Conservation (phyloP, 345 rosid genomes). For the Eucalyptus fibrosa region DNA sequence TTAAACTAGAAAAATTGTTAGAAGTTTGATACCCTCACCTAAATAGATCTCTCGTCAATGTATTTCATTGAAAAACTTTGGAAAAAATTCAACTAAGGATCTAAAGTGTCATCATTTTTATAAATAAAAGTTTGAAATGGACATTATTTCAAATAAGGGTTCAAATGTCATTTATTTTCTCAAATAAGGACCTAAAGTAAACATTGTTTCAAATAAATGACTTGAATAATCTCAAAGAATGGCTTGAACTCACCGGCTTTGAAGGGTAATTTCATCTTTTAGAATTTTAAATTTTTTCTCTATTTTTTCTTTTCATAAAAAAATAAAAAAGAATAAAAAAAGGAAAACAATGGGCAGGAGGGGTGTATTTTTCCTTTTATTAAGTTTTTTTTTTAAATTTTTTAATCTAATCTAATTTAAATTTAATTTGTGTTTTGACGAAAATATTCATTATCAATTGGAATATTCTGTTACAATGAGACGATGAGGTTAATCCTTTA, state of each 20-base stretch:
- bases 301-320: no score
- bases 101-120: rapidly evolving
- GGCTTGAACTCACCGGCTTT: rapidly evolving
- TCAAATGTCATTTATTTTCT: rapidly evolving
- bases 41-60: rapidly evolving
- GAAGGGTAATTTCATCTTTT: no score
- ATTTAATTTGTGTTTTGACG: no score
- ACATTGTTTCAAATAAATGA: rapidly evolving
- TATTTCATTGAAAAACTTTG: rapidly evolving
- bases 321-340: no score
- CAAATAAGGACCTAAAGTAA: rapidly evolving
- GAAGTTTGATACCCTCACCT: rapidly evolving
- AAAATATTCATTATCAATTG: rapidly evolving
- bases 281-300: no score
- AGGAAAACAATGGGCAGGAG: no score
- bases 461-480: no score
- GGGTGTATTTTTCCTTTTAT: no score
- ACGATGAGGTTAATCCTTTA: rapidly evolving
- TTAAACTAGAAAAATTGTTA: not conserved
- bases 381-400: rapidly evolving
- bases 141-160: rapidly evolving
- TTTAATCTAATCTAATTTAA: no score
- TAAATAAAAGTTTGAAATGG: rapidly evolving
- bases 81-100: rapidly evolving
- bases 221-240: rapidly evolving